Conservation (phyloP, 2,329 filamentous ascomycete species). For the Ascochyta rabiei region DNA sequence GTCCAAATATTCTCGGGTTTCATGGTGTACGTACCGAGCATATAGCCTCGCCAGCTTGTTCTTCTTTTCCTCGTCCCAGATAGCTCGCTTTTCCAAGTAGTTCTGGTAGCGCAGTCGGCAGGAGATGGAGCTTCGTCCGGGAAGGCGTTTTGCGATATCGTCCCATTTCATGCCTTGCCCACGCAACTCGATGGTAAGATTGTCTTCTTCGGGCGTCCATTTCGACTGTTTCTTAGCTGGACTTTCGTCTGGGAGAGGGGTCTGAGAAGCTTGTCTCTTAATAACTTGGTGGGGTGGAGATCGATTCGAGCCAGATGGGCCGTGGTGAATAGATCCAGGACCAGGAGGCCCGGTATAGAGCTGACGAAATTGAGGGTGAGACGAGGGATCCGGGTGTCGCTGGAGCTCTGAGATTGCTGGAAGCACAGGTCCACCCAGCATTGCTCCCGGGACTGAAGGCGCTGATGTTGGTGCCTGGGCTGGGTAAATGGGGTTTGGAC, state of each 20-base stretch:
- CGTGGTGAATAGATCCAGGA: slow-evolving; percentile 27
- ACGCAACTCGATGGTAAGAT: slow-evolving; percentile 89
- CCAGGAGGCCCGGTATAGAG: slow-evolving; percentile 51
- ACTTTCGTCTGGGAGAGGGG: slow-evolving; percentile 44
- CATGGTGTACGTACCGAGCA: slow-evolving; percentile 71
- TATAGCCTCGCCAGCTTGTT: slow-evolving; percentile 95
- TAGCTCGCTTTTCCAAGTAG: slow-evolving; percentile 88
- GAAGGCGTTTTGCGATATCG: slow-evolving; percentile 90
- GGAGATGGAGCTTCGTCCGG: slow-evolving; percentile 90
- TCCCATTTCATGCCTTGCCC: slow-evolving; percentile 98
- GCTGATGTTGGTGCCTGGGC: slow-evolving; percentile 34
- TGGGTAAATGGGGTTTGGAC: slow-evolving; percentile 34
- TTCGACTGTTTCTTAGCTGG: slow-evolving; percentile 74
- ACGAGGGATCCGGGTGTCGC: slow-evolving; percentile 48
- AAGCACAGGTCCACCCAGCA: slow-evolving; percentile 47
- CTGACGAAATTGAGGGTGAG: slow-evolving; percentile 47
- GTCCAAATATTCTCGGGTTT: slow-evolving; percentile 1
- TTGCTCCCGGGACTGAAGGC: slow-evolving; percentile 30
- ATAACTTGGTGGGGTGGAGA: slow-evolving; percentile 43
- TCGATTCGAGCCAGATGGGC: slow-evolving; percentile 33
- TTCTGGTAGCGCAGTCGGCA: slow-evolving; percentile 97
- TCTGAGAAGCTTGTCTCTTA: slow-evolving; percentile 47
- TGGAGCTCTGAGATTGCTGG: slow-evolving; percentile 48
- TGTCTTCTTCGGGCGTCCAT: slow-evolving; percentile 92
- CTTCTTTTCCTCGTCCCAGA: slow-evolving; percentile 98